Conservation (phyloP, 2,329 filamentous ascomycete species). For the Neurospora crassa region DNA sequence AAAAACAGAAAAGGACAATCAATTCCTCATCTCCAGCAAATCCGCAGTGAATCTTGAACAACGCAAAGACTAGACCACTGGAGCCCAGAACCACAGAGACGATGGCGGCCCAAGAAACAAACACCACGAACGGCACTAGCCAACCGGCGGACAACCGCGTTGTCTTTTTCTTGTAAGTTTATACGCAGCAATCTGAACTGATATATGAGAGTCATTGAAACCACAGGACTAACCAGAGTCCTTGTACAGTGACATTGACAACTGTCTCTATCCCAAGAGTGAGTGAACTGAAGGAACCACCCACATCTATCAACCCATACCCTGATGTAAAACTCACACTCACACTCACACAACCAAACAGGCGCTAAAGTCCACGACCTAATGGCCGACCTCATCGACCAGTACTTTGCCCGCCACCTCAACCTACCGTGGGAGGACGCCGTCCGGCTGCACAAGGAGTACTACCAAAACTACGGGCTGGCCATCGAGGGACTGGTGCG, state of each 20-base stretch:
- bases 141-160: constrained; percentile 17
- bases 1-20: background rate
- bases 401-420: constrained; percentile 59
- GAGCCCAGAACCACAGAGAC: too few species aligned
- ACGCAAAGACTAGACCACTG: too few species aligned
- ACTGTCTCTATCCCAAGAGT: constrained; percentile 91
- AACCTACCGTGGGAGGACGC: constrained; percentile 68
- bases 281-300: constrained; percentile 20
- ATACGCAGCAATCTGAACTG: background rate
- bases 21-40: background rate
- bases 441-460: constrained; percentile 75
- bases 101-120: background rate
- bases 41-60: background rate
- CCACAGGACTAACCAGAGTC: constrained; percentile 32
- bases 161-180: constrained; percentile 36
- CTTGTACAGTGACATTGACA: constrained; percentile 85
- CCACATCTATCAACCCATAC: too few species aligned
- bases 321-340: background rate
- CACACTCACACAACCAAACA: constrained; percentile 24
- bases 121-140: background rate
- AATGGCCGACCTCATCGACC: constrained; percentile 75
- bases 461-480: constrained; percentile 94
- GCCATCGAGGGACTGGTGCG: constrained; percentile 91
- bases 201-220: background rate
- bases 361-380: constrained; percentile 74